These are phyloP conservation scores for Volvox africanus DNA, from an alignment of 139 green algal species.

Conservation along the genomic window DNA sequence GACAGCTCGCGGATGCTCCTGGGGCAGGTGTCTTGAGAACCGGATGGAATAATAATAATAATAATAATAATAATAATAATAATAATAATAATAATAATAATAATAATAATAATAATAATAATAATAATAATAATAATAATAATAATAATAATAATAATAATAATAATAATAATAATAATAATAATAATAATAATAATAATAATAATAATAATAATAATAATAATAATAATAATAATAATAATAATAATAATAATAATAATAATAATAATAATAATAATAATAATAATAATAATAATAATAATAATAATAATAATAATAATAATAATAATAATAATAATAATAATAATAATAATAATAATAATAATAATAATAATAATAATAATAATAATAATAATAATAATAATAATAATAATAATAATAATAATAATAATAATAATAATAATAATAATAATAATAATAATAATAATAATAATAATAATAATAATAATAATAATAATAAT, in stretches of 20 bases:
- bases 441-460: not conserved
- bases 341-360: not conserved
- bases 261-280: not conserved
- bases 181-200: not conserved
- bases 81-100: not conserved
- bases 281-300: not conserved
- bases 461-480: not conserved
- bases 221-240: not conserved
- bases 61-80: not conserved
- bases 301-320: not conserved
- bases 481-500: too few relatives aligned
- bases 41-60: not conserved
- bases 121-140: too few relatives aligned
- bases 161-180: too few relatives aligned
- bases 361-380: not conserved
- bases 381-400: not conserved
- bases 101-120: not conserved
- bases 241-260: too few relatives aligned
- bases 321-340: not conserved
- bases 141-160: not conserved
- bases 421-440: not conserved
- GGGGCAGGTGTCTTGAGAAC: too few relatives aligned
- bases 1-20: too few relatives aligned
- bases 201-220: not conserved
- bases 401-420: not conserved